These are phyloP conservation scores for Ceratobasidium sp. DNA, from an alignment of 1,284 basidiomycete species.

Conservation along the genomic window DNA sequence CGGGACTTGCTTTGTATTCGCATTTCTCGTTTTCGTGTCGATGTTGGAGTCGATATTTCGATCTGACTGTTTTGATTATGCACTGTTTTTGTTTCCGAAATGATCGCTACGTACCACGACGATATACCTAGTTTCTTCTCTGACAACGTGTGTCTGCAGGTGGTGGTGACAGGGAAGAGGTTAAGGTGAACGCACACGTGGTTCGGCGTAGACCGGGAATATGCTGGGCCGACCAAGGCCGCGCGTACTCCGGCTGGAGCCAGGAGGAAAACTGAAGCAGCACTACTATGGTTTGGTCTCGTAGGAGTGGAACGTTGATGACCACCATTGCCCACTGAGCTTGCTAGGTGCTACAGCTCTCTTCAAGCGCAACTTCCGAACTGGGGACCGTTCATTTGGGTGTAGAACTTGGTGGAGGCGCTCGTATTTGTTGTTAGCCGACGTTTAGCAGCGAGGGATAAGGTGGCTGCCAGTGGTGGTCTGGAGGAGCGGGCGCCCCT, in stretches of 20 bases:
- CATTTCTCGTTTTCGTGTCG: constrained; percentile 11
- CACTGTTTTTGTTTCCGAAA: constrained; percentile 10
- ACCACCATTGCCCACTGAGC: no score
- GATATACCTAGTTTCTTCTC: constrained; percentile 13
- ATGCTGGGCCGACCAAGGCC: constrained; percentile 12
- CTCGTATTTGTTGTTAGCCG: no score
- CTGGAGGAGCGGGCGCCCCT: no score
- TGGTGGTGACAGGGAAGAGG: background rate
- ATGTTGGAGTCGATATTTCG: background rate
- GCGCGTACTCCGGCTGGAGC: constrained; percentile 32
- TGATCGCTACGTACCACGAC: constrained; percentile 15
- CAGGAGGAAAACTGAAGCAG: background rate
- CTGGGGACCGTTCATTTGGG: no score
- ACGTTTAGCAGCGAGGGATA: no score
- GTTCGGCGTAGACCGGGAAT: constrained; percentile 15
- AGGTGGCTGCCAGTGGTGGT: no score
- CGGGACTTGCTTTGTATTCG: constrained; percentile 37
- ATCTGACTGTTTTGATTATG: constrained; percentile 29
- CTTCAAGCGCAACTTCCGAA: no score
- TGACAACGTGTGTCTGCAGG: background rate
- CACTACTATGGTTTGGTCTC: background rate
- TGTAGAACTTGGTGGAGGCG: no score
- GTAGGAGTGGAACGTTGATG: no score
- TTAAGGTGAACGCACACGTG: background rate
- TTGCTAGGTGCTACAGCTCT: no score